These are phyloP conservation scores for Pichia deserticola DNA, from an alignment of 805 yeast genomes.

Conservation along the genomic window DNA sequence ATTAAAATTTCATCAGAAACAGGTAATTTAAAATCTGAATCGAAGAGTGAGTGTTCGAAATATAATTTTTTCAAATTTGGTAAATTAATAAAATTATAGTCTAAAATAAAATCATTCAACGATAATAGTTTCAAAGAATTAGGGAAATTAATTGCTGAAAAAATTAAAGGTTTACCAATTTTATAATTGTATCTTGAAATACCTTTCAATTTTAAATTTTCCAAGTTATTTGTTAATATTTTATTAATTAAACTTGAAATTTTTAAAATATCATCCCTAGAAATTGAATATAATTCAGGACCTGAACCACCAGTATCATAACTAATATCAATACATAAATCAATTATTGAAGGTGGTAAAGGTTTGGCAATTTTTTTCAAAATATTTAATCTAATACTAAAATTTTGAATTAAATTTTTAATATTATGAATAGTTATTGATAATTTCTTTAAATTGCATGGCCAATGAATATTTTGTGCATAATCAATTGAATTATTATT, in stretches of 20 bases:
- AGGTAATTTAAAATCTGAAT: slow-evolving; percentile 25
- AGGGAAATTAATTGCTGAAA: slow-evolving; percentile 25
- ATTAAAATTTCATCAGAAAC: slow-evolving; percentile 22
- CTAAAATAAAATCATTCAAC: slow-evolving; percentile 25
- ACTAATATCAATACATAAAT: slow-evolving; percentile 25
- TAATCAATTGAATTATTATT: neutral
- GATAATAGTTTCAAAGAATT: slow-evolving; percentile 20
- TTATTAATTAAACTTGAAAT: slow-evolving; percentile 21
- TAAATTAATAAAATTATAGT: slow-evolving; percentile 20
- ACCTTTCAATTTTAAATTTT: slow-evolving; percentile 24
- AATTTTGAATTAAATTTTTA: slow-evolving; percentile 22
- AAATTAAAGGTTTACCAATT: slow-evolving; percentile 25
- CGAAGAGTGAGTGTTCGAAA: slow-evolving; percentile 27
- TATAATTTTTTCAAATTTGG: slow-evolving; percentile 21
- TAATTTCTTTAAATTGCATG: slow-evolving; percentile 21
- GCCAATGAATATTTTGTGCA: slow-evolving; percentile 20
- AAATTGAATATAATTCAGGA: slow-evolving; percentile 22
- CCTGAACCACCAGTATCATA: slow-evolving; percentile 28
- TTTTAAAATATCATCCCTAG: slow-evolving; percentile 24
- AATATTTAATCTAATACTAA: slow-evolving; percentile 22
- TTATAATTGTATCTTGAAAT: slow-evolving; percentile 26
- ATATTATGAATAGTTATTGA: slow-evolving; percentile 26
- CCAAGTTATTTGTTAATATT: slow-evolving; percentile 21
- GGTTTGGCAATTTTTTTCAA: slow-evolving; percentile 22
- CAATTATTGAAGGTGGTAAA: slow-evolving; percentile 22